Conservation (phyloP, 139 green algal genomes). For the Micractinium conductrix region DNA sequence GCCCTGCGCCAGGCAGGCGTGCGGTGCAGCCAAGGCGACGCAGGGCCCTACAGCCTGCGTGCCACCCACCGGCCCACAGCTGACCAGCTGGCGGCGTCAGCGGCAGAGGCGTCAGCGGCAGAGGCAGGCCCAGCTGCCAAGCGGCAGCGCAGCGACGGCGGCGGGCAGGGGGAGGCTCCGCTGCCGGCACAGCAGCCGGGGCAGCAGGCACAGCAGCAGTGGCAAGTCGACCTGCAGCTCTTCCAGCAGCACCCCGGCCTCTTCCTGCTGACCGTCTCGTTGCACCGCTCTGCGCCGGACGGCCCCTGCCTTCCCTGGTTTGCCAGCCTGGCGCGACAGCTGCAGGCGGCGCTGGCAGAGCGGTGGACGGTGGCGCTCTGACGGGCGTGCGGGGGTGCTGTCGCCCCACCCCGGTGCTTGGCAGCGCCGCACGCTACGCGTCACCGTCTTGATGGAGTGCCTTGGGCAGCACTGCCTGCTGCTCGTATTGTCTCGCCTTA, state of each 20-base stretch:
- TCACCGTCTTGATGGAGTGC: too few relatives aligned
- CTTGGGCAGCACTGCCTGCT: too few relatives aligned
- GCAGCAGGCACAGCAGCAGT: constrained; percentile 5
- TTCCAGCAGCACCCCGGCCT: constrained; percentile 20
- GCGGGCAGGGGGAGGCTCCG: background rate
- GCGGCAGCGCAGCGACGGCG: background rate
- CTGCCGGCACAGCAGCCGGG: background rate
- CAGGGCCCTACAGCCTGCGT: background rate
- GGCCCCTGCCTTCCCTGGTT: constrained; percentile 3
- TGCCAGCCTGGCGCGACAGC: background rate
- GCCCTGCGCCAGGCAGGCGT: background rate
- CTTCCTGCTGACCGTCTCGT: background rate
- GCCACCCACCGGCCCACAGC: background rate
- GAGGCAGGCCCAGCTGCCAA: background rate
- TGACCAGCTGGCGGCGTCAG: background rate
- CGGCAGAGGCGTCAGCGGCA: background rate
- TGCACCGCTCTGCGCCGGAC: background rate
- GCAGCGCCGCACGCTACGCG: too few relatives aligned
- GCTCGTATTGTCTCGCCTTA: too few relatives aligned
- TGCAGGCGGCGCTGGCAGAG: background rate
- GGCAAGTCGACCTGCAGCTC: constrained; percentile 7
- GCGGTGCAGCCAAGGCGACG: background rate
- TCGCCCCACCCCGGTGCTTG: too few relatives aligned
- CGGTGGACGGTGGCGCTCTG: too few relatives aligned
- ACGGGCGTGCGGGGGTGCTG: too few relatives aligned